Base-by-base conservation (phyloP, 2,329 filamentous ascomycete species). In the Nemania sp. region DNA sequence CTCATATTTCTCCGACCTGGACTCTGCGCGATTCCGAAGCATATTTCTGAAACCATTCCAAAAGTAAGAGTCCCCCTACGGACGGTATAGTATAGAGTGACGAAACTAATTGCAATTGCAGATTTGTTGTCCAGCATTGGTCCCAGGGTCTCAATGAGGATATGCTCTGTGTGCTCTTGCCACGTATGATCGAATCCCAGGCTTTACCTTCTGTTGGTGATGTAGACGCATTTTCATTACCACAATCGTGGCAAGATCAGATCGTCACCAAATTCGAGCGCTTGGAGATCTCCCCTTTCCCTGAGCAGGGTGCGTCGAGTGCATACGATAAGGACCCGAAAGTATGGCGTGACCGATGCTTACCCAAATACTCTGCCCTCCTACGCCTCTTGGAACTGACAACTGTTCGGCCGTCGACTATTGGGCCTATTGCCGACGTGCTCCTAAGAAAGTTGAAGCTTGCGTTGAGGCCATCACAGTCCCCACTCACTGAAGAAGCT, bases 41-140 rank as follows among this genome's bases (percentile, higher is more conserved):
- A 79, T 97, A n/a, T 83, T 96, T 34, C 80, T 93, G 7, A 88
- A 87, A 39, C 87, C 90, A 59, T 92, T 98, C 67, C 91, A 96
- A 74, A 91, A 86, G 84, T 91, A 77, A 73, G 78, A 29, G 39
- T 29, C 1, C 20, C 15, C n/a, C 32, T 39, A n/a, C 15, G n/a
- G 9, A n/a, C n/a, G n/a, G n/a, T n/a, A 47, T 10, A 10, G 29
- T 13, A 37, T 40, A 47, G 15, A 43, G 10, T 25, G 25, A 32
- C n/a, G 20, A 52, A 40, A 58, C 72, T 78, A 66, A 77, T 40
- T n/a, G 9, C 45, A n/a, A 25, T 13, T 42, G 54, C 75, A 91
- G 89, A 71, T 97, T 95, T 69, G 82, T 97, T 63, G 79, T 87
- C 34, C 82, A 82, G 6, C 87, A 90, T 67, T 96, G 91, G 91